phyloP scores from a whole-genome alignment of 1,139 yeast genomes.

The Yamadazyma mexicana region DNA sequence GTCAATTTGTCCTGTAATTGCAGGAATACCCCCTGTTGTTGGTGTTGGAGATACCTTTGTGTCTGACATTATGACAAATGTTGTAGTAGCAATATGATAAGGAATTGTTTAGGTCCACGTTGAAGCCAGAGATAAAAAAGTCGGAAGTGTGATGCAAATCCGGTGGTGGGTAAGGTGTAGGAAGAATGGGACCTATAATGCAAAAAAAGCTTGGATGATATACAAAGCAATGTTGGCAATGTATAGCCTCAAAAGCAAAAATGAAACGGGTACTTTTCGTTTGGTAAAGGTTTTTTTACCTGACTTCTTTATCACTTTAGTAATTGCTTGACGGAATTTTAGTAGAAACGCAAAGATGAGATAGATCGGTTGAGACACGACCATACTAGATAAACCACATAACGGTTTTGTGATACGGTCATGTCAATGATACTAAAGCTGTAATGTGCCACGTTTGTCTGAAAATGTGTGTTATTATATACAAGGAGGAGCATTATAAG shows the following conservation, averaged over 20 bases:
- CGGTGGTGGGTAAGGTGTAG: too few relatives aligned
- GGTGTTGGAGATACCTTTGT: background rate
- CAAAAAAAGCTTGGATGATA: background rate
- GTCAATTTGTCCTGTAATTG: slow-evolving; percentile 45
- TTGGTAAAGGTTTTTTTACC: background rate
- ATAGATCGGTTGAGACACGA: background rate
- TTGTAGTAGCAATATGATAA: too few relatives aligned
- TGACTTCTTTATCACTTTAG: background rate
- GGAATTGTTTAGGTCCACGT: too few relatives aligned
- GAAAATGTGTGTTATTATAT: slow-evolving; percentile 3
- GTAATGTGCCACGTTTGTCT: too few relatives aligned
- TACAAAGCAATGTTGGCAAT: too few relatives aligned
- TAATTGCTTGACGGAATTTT: background rate
- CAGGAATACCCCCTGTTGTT: slow-evolving; percentile 28
- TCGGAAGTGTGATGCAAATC: background rate
- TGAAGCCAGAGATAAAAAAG: too few relatives aligned
- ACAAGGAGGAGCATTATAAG: background rate
- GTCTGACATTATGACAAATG: too few relatives aligned
- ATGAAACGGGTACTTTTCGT: too few relatives aligned
- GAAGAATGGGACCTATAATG: too few relatives aligned
- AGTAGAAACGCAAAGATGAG: slow-evolving; percentile 4
- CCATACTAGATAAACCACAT: background rate
- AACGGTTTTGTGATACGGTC: background rate
- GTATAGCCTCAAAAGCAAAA: background rate
- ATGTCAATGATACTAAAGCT: too few relatives aligned